Evolutionary conservation across 768 basidiomycete species (phyloP), one percentile per base, ranked within the genome.

Genomic region (Boletales sp.): DNA sequence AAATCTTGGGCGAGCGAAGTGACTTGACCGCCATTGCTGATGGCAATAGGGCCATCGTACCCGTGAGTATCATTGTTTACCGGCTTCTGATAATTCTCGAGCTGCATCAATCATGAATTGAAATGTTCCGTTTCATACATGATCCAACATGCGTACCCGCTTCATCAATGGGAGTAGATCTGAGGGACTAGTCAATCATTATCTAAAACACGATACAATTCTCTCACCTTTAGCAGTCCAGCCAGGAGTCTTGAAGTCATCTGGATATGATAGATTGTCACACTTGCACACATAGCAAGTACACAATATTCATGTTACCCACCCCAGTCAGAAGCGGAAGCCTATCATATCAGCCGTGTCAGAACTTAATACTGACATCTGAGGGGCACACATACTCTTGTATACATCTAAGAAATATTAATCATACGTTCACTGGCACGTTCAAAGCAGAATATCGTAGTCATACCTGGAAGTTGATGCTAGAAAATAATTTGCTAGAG

Each of bases 61-160:
- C 84, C 85, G 63, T 86, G 84, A 3, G 77, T 80, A 50, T 82
- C 70, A 63, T 81, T 85, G 70, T 84, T 84, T 21, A 64, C 67
- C 2, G 85, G 83, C 69, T 85, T 85, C 74, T 86, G 85, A 64
- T 87, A 86, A 71, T 86, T 84, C 75, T 87, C 84, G 48, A 86
- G 71, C 78, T 83, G 56, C 40, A 47, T 3, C n/a, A 21, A 24
- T 18, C 1, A 32, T 14, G 18, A 15, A 17, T 53, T 18, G 21
- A 39, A 48, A 17, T 10, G 17, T 36, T n/a, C 19, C 27, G 1
- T 30, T n/a, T 34, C 1, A 18, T 32, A 14, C 19, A 35, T 17
- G 37, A 21, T 30, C n/a, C 18, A 41, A 19, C 14, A 40, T 12
- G 35, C 44, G 37, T 32, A 79, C 81, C 44, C 84, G 72, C 69